Conservation (phyloP, 2,329 filamentous ascomycete species). For the Hirsutella minnesotensis region DNA sequence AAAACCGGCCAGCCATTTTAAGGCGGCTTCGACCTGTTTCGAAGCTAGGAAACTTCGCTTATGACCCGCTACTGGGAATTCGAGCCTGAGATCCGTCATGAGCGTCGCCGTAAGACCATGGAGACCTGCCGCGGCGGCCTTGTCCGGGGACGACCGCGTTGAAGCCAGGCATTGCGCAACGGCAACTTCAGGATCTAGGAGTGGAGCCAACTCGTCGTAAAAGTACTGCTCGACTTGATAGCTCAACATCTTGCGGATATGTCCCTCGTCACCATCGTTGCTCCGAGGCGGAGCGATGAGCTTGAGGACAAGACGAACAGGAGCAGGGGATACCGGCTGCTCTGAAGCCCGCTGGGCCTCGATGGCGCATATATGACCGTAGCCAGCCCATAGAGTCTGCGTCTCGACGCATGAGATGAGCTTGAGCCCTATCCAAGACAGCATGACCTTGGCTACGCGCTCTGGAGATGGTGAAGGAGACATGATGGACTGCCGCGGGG, state of each 20-base stretch:
- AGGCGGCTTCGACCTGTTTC: conserved; percentile 36
- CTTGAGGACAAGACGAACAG: conserved; percentile 41
- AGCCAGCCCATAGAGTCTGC: conserved; percentile 38
- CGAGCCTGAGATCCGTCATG: conserved; percentile 40
- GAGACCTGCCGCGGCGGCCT: conserved; percentile 16
- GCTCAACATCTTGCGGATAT: conserved; percentile 52
- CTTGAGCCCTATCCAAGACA: conserved; percentile 26
- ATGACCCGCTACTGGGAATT: conserved; percentile 44
- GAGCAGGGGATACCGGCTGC: background rate
- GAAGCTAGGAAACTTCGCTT: conserved; percentile 34
- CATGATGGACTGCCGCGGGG: background rate
- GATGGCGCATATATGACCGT: conserved; percentile 44
- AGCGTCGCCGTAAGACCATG: conserved; percentile 38
- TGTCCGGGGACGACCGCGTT: conserved; percentile 17
- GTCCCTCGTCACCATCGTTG: conserved; percentile 39
- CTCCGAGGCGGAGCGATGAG: conserved; percentile 40
- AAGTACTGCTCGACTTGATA: conserved; percentile 59
- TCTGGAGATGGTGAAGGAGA: conserved; percentile 9
- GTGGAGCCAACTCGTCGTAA: conserved; percentile 43
- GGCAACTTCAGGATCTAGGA: conserved; percentile 27
- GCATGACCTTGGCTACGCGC: conserved; percentile 25
- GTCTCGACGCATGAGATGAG: conserved; percentile 25
- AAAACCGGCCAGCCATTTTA: conserved; percentile 53
- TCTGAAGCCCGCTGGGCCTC: conserved; percentile 23
- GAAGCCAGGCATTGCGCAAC: conserved; percentile 40